Base-by-base conservation (phyloP, 768 basidiomycete genomes). In the Zangia roseola region DNA sequence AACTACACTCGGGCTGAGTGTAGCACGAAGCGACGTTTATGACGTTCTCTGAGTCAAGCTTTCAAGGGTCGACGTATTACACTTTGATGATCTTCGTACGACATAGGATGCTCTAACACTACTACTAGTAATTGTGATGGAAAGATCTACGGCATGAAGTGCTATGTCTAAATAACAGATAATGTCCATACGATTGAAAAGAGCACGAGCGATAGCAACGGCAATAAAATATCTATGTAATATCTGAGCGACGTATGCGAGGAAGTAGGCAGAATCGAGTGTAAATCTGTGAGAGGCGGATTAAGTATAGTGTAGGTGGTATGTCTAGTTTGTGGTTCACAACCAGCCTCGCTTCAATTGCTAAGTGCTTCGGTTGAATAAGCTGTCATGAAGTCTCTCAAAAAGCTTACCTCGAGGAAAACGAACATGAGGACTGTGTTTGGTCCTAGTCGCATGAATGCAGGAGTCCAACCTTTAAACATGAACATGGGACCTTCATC, bases 401-500 rank as follows among this genome's bases (percentile, higher is more conserved):
- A 20, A 28, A 31, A n/a, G 46, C 72, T 41, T 55, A 86, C 88
- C 73, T 92, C 90, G 54, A 86, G 85, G 69, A 91, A 90, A 40
- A 92, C 84, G 67, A 91, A 93, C 69, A 92, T 78, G 5, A 92
- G 71, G 28, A 93, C 75, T 2, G 91, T 92, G 63, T 91, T 91
- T 2, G 90, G 90, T 24, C 85, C 89, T 36, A 93, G 69, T 40
- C 91, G 83, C 57, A 87, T 81, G 69, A 91, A 93, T 8, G 91
- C 87, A 3, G 91, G 91, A 16, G 88, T 88, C 91, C 91, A 93
- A 28, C 91, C 91, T 64, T 88, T 91, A 69, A 93, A 88, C 45
- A 92, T 71, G 64, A 92, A 91, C 50, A 75, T 73, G 10, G 81
- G 76, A 0, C 91, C 91, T 72, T 93, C 91, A 58, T 84, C 75